Base-by-base conservation (phyloP, 106 monocot genomes). In the Acorus gramineus region DNA sequence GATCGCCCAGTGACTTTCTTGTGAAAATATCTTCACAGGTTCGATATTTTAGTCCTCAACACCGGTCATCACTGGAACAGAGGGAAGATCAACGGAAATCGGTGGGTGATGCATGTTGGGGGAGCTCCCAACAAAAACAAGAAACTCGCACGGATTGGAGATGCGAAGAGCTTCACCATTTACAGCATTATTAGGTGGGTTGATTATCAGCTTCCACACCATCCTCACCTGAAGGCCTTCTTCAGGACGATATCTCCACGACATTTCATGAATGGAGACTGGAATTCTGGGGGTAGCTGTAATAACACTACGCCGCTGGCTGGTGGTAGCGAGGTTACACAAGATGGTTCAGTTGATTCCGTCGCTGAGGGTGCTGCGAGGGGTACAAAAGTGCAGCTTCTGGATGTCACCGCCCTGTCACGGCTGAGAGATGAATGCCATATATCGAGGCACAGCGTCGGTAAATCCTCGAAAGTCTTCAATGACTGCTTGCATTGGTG, bases 251-350 rank as follows among this genome's bases (percentile, higher is more conserved):
- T 90, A 49, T 90, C 95, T 7, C 95, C 95, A 3, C 75, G 95
- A 69, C 95, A 95, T 74, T 95, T 95, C 65, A 73, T 64, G 49
- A 81, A 84, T 74, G 90, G 95, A 47, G 95, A 95, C 42, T 95
- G 95, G 95, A 95, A 95, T 62, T 78, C 84, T 50, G 95, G 95
- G 50, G 95, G 95, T n/a, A 95, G 84, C 56, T 95, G 95, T 65
- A 82, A 82, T 44, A 87, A 82, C 57, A 90, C 74, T 0, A 60
- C 14, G 5, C 95, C 95, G 11, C 70, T 95, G 56, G 44, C 63
- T n/a, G 43, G 74, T n/a, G 95, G 95, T 8, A 82, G 71, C 47
- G 73, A 85, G 69, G 80, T 90, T 49, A 60, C 49, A 3, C 78
- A 84, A 49, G 75, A 87, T 51, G 70, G 61, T 57, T 84, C 90